A percentile compares a stretch with the other conserved stretches of the same genome.
Conservation (phyloP, 2,329 filamentous ascomycete genomes). For the Ophiostoma sp. region DNA sequence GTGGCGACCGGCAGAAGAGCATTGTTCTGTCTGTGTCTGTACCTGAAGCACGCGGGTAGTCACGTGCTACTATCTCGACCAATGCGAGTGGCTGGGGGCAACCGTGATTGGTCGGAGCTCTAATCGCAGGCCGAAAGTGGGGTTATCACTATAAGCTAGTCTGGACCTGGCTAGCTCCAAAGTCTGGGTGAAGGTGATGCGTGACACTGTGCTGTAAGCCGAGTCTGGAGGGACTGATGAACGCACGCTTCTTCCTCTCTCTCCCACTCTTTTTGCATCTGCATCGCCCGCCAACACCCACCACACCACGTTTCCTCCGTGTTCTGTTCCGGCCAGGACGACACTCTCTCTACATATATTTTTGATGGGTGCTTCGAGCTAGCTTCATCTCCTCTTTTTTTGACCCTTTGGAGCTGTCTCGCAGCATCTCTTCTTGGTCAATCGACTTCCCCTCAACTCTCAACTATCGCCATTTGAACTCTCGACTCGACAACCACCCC, state of each 20-base stretch:
- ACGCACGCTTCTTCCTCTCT: background rate
- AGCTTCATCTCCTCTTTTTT: background rate
- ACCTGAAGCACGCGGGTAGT: background rate
- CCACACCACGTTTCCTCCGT: background rate
- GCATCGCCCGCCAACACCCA: background rate
- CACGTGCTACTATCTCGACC: slow-evolving; percentile 21
- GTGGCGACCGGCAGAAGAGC: slow-evolving; percentile 25
- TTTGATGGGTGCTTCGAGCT: background rate
- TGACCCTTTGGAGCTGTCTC: background rate
- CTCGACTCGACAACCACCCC: slow-evolving; percentile 2
- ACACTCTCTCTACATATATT: background rate
- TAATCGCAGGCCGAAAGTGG: slow-evolving; percentile 8
- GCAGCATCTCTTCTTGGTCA: background rate
- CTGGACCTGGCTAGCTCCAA: background rate
- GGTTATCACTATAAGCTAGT: background rate
- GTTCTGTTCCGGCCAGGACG: background rate
- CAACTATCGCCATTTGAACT: background rate
- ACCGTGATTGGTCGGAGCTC: slow-evolving; percentile 10
- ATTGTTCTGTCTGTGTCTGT: too few relatives aligned
- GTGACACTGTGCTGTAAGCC: slow-evolving; percentile 17
- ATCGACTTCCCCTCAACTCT: background rate
- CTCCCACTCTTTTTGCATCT: slow-evolving; percentile 6
- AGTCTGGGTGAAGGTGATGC: slow-evolving; percentile 13
- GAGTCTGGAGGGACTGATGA: background rate
- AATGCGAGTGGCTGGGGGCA: slow-evolving; percentile 15